Percentiles rank a stretch among this genome's conserved stretches.
Evolutionary conservation across 1,139 yeast species (phyloP).

Genomic region (Hansenula sp.): DNA sequence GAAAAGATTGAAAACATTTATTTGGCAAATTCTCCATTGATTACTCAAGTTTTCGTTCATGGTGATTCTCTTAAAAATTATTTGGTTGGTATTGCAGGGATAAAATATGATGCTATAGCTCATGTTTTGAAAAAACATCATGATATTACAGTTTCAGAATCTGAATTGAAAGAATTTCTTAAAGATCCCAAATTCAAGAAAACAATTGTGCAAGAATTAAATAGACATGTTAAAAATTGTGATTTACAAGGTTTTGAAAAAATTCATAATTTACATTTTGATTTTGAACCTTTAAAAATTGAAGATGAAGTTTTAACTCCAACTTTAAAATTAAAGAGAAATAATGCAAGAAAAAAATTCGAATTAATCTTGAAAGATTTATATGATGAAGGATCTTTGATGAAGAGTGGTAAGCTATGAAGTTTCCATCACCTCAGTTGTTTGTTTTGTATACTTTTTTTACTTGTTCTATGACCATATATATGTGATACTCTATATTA

Average conservation of each 20-base stretch:
- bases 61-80: slow-evolving; percentile 54
- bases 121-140: slow-evolving; percentile 12
- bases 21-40: slow-evolving; percentile 40
- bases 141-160: slow-evolving; percentile 7
- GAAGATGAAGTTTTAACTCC: slow-evolving; percentile 50
- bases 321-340: slow-evolving; percentile 49
- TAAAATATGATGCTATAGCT: slow-evolving; percentile 29
- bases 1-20: slow-evolving; percentile 61
- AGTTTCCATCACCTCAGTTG: no score
- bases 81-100: slow-evolving; percentile 54
- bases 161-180: slow-evolving; percentile 19
- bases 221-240: slow-evolving; percentile 15
- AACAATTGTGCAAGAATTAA: slow-evolving; percentile 16
- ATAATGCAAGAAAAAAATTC: slow-evolving; percentile 43
- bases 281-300: slow-evolving; percentile 46
- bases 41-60: slow-evolving; percentile 49
- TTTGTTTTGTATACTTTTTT: not conserved
- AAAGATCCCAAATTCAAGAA: slow-evolving; percentile 18
- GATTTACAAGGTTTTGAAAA: slow-evolving; percentile 37
- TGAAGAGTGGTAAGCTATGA: slow-evolving; percentile 20
- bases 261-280: slow-evolving; percentile 42
- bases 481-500: no score
- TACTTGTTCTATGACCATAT: no score
- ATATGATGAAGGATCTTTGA: slow-evolving; percentile 48
- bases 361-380: slow-evolving; percentile 37